Conservation (phyloP, 108 stramenopile species). For the Cyclotella atomus region DNA sequence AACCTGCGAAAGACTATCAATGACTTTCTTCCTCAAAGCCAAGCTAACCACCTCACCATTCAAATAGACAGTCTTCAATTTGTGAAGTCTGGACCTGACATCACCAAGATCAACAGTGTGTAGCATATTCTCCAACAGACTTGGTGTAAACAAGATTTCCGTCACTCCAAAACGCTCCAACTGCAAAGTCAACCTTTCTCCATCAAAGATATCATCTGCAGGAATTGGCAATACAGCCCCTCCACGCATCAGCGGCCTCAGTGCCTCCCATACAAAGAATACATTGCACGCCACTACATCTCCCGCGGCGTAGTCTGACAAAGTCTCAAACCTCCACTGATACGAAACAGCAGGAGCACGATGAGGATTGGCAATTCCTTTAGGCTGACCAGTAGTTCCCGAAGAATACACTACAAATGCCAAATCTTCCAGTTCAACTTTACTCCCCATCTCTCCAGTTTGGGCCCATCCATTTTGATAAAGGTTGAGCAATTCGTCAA, state of each 20-base stretch:
- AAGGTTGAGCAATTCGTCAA: conserved; percentile 12
- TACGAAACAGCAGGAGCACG: conserved; percentile 40
- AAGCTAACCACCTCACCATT: conserved; percentile 81
- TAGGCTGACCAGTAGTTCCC: conserved; percentile 79
- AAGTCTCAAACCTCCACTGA: conserved; percentile 26
- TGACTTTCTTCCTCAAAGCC: conserved; percentile 47
- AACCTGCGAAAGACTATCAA: conserved; percentile 48
- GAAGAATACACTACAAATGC: conserved; percentile 75
- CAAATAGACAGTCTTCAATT: conserved; percentile 50
- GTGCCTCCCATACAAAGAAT: conserved; percentile 86
- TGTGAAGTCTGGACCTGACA: conserved; percentile 42
- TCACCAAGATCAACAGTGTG: conserved; percentile 49
- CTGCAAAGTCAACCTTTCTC: conserved; percentile 51
- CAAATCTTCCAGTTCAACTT: conserved; percentile 54
- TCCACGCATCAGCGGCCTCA: conserved; percentile 71
- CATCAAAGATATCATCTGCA: conserved; percentile 75
- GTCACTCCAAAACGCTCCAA: conserved; percentile 59
- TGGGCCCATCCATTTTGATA: conserved; percentile 27
- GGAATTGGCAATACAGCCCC: conserved; percentile 71
- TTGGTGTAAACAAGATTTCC: conserved; percentile 79
- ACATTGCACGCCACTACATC: conserved; percentile 74
- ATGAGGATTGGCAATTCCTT: conserved; percentile 38
- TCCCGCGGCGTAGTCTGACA: conserved; percentile 31
- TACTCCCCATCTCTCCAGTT: no score
- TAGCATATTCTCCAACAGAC: conserved; percentile 66